These are phyloP conservation scores for Mycena indigotica DNA, from an alignment of 768 basidiomycete species.

Conservation along the genomic window DNA sequence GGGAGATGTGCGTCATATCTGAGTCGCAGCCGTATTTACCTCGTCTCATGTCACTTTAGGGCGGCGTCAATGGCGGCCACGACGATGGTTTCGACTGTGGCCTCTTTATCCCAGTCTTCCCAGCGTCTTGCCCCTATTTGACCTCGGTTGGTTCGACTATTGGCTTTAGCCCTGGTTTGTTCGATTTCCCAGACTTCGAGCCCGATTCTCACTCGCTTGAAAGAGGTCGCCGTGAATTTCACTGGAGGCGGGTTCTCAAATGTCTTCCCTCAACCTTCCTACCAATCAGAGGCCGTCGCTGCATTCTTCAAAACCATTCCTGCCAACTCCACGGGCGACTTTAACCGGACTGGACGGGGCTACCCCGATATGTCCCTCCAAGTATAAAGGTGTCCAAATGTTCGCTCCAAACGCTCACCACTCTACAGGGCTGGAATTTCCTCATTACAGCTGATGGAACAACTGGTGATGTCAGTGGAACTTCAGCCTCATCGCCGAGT, in stretches of 20 bases:
- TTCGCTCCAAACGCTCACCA: too few relatives aligned
- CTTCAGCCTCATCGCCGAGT: conserved; percentile 45
- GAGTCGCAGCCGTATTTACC: not conserved
- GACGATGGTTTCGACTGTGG: conserved; percentile 5
- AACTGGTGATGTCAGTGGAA: conserved; percentile 36
- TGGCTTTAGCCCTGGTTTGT: conserved; percentile 10
- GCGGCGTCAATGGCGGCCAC: conserved; percentile 9
- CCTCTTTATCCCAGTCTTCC: conserved; percentile 9
- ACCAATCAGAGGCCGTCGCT: conserved; percentile 38
- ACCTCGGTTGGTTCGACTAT: conserved; percentile 28
- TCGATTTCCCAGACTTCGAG: not conserved
- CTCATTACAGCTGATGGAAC: not conserved
- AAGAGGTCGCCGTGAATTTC: conserved; percentile 13
- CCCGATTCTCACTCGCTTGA: not conserved
- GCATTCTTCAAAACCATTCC: conserved; percentile 34
- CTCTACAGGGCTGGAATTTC: conserved; percentile 2
- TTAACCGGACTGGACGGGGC: conserved; percentile 36
- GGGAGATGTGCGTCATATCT: conserved; percentile 6
- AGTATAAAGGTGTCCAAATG: too few relatives aligned
- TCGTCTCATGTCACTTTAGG: not conserved
- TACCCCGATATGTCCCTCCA: conserved; percentile 12
- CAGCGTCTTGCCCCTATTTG: conserved; percentile 26
- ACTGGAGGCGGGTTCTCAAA: conserved; percentile 24
- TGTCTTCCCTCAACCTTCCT: conserved; percentile 33
- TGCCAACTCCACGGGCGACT: conserved; percentile 39